Evolutionary conservation across 371 early-diverging fungal species (phyloP).

Genomic region (Mucor circinelloides): DNA sequence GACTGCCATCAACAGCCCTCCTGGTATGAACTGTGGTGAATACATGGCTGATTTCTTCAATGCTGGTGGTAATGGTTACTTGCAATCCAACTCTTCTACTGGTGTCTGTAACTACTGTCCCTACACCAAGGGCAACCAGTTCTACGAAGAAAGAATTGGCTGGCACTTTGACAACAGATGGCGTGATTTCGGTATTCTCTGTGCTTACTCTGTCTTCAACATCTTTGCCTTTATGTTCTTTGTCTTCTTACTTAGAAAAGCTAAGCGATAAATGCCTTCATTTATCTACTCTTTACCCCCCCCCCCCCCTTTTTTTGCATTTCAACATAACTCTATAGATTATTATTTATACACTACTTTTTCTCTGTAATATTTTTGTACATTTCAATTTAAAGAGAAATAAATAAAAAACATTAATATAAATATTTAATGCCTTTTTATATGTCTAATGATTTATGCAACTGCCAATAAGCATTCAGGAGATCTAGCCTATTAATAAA

Average conservation of each 20-base stretch:
- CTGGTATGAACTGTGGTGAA: slow-evolving; percentile 63
- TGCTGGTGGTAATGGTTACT: slow-evolving; percentile 57
- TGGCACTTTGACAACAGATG: slow-evolving; percentile 73
- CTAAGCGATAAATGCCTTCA: slow-evolving; percentile 36
- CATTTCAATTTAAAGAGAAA: neutral
- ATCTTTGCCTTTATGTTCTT: slow-evolving; percentile 51
- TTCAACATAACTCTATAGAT: neutral
- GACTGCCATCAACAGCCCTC: slow-evolving; percentile 54
- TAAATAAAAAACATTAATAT: neutral
- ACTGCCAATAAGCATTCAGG: neutral
- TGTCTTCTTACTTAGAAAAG: slow-evolving; percentile 50
- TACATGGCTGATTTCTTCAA: slow-evolving; percentile 63
- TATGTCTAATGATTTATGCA: neutral
- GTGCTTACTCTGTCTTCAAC: slow-evolving; percentile 64
- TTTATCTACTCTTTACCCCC: neutral
- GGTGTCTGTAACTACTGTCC: slow-evolving; percentile 70
- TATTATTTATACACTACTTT: neutral
- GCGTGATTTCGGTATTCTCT: slow-evolving; percentile 73
- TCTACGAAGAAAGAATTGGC: slow-evolving; percentile 46
- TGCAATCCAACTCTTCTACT: slow-evolving; percentile 52
- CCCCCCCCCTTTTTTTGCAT: slow-evolving; percentile 1
- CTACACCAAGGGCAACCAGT: slow-evolving; percentile 63
- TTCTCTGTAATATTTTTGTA: slow-evolving; percentile 1
- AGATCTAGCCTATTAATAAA: no score
- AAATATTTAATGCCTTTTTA: neutral